These are phyloP conservation scores for Metroxylon sagu DNA, from an alignment of 176 grass and related monocot genomes.

Conservation along the genomic window DNA sequence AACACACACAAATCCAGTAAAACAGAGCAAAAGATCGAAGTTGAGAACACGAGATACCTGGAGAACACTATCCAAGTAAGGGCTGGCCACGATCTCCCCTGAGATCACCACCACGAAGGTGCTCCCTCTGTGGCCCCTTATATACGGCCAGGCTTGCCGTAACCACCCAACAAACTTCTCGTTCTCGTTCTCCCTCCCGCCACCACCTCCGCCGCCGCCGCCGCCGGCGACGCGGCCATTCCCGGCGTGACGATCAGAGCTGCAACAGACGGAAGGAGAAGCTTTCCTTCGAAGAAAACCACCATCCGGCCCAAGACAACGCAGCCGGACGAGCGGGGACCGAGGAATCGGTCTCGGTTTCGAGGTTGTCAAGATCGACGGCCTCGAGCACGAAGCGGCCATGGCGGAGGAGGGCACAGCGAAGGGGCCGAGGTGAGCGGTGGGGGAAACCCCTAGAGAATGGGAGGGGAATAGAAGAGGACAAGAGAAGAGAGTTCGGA, in stretches of 20 bases:
- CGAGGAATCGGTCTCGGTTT: not conserved
- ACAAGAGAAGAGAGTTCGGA: not conserved
- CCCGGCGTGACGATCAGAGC: not conserved
- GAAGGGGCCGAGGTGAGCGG: not conserved
- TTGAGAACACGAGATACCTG: constrained; percentile 35
- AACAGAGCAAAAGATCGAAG: not conserved
- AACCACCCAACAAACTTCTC: constrained; percentile 72
- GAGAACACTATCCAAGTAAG: constrained; percentile 58
- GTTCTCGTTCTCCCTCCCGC: constrained; percentile 1
- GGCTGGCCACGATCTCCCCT: constrained; percentile 59
- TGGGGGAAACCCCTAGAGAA: constrained; percentile 9
- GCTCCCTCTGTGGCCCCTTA: constrained; percentile 68
- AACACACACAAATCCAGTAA: not conserved
- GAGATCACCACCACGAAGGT: constrained; percentile 82
- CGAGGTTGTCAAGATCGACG: not conserved
- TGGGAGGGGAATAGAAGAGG: not conserved
- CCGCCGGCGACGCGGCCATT: not conserved
- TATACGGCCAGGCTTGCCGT: constrained; percentile 80
- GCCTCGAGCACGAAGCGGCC: constrained; percentile 11
- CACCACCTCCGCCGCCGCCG: not conserved
- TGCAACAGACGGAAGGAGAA: constrained; percentile 6
- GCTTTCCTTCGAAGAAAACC: not conserved
- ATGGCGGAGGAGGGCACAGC: not conserved
- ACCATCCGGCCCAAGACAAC: not conserved
- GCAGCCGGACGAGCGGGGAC: not conserved